Conservation (phyloP, 306 rosid species). For the Leucaena leucocephala region DNA sequence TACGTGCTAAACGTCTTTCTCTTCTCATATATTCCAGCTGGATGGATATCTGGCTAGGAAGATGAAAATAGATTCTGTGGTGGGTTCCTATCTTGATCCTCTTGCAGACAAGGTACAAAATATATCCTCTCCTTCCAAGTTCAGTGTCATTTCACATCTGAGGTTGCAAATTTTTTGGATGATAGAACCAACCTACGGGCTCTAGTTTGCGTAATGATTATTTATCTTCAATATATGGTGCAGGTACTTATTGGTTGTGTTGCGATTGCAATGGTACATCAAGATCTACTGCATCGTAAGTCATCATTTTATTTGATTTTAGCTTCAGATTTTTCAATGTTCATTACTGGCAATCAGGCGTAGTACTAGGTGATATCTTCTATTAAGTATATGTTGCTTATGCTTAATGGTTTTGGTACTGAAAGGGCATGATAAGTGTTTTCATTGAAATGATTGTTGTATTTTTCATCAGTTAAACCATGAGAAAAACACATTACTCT, state of each 20-base stretch:
- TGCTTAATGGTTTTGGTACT: constrained; percentile 1
- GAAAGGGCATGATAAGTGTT: neutral
- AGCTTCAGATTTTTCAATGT: neutral
- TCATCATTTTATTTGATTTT: constrained; percentile 5
- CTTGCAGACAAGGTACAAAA: constrained; percentile 87
- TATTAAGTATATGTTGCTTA: constrained; percentile 5
- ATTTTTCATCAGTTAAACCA: constrained; percentile 15
- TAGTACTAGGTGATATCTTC: constrained; percentile 9
- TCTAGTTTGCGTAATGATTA: constrained; percentile 19
- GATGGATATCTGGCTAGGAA: constrained; percentile 90
- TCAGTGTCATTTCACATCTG: neutral
- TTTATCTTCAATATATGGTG: constrained; percentile 24
- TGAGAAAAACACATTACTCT: neutral
- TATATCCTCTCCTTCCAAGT: constrained; percentile 7
- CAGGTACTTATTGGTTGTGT: constrained; percentile 94
- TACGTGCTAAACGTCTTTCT: neutral
- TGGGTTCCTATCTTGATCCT: constrained; percentile 97
- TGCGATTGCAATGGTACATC: constrained; percentile 87
- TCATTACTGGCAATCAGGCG: constrained; percentile 1
- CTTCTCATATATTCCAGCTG: constrained; percentile 51
- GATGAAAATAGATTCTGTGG: constrained; percentile 91
- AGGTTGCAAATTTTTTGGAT: constrained; percentile 6
- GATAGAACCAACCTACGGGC: neutral
- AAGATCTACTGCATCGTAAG: constrained; percentile 91
- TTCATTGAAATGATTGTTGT: constrained; percentile 8